Conservation (phyloP, 257 asterid genomes). For the Solanum pinnatisectum region DNA sequence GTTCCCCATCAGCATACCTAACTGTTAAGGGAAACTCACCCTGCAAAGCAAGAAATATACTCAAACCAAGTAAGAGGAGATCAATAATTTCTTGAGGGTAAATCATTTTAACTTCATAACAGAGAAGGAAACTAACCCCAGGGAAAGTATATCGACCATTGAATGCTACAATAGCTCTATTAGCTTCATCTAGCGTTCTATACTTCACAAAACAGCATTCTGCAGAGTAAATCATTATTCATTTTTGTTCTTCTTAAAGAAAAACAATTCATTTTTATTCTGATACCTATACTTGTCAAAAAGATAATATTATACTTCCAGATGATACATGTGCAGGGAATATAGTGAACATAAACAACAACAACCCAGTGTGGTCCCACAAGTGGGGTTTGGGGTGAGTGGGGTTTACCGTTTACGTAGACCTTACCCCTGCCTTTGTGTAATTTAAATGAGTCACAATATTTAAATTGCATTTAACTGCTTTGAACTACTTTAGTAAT, state of each 20-base stretch:
- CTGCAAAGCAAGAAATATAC: slow-evolving; percentile 30
- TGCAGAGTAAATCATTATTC: slow-evolving; percentile 8
- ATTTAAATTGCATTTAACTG: neutral
- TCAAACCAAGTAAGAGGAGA: slow-evolving; percentile 1
- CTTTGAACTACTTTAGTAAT: neutral
- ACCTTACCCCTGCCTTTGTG: neutral
- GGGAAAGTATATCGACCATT: slow-evolving; percentile 49
- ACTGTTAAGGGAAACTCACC: slow-evolving; percentile 49
- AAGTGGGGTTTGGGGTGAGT: neutral
- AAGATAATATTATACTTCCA: neutral
- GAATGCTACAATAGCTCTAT: slow-evolving; percentile 58
- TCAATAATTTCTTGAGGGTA: neutral
- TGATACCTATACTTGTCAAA: neutral
- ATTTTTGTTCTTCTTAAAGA: neutral
- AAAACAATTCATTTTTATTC: neutral
- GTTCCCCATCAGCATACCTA: slow-evolving; percentile 71
- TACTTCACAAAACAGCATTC: slow-evolving; percentile 90
- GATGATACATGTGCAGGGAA: neutral
- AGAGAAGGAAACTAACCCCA: slow-evolving; percentile 58
- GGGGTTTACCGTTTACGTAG: neutral
- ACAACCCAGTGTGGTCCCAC: neutral
- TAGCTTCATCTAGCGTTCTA: slow-evolving; percentile 61
- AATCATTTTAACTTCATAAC: neutral
- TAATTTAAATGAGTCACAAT: neutral
- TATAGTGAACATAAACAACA: neutral